Base-by-base conservation (phyloP, 441 rosid species). In the Cnidoscolus chayamansa region DNA sequence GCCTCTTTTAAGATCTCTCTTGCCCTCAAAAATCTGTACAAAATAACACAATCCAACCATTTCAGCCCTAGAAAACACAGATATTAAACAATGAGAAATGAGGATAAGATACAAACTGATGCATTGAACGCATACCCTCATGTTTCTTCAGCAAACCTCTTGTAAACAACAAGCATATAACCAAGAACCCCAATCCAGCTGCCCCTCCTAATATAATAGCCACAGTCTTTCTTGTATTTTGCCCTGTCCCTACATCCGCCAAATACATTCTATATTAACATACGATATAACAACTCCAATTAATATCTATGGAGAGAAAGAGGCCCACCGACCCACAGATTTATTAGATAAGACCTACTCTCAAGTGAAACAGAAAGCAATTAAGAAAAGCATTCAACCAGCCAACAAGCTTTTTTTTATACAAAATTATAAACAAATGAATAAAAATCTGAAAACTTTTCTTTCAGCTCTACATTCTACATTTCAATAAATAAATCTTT, bases 121-220 rank as follows among this genome's bases (percentile, higher is more conserved):
- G 20, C 67, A 45, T 59, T 31, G 45, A 17, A 15, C 19, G 54
- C 50, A 37, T 86, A 95, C 98, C 97, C 31, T 95, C 99, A 74
- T 67, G 92, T 83, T 90, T 95, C 93, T 85, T 93, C 87, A 81
- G 65, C 85, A 90, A 77, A 74, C 72, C 77, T 78, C 92, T 90
- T 30, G 96, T 95, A 84, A 88, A 92, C 82, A 93, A 71, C 81
- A 91, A 80, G 74, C 89, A 88, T 68, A 93, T 95, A 55, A 93
- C 89, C 72, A 95, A 75, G 78, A 95, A 93, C 61, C 91, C 98
- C 31, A 95, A 90, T 61, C 88, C 97, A 74, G 92, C 98, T 61
- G 91, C 95, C 71, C 99, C 98, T 83, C 99, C 99, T 67, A 95
- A 70, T 81, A 95, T 90, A 70, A 95, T 91, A 80, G 99, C 99